Percentiles rank a stretch among this genome's conserved stretches.
phyloP scores from a whole-genome alignment of 805 yeast genomes.

The Starmera caribaea region DNA sequence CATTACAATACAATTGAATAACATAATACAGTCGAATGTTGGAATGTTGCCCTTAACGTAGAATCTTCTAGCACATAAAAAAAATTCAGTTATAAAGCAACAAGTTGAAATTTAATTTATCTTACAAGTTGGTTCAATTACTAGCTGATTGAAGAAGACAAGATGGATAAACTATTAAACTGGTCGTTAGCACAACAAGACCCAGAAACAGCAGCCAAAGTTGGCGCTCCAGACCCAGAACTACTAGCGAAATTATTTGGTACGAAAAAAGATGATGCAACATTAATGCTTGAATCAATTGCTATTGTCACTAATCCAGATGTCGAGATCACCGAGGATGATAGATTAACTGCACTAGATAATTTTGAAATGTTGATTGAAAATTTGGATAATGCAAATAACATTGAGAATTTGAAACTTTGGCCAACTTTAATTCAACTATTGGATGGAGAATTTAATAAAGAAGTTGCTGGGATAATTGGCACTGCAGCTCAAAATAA shows the following conservation, averaged over 20 bases:
- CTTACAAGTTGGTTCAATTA: too few relatives aligned
- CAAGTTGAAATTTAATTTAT: too few relatives aligned
- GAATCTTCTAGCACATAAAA: too few relatives aligned
- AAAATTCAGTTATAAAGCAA: too few relatives aligned
- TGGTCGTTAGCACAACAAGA: constrained; percentile 90
- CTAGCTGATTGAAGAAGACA: constrained; percentile 3
- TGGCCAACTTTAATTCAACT: constrained; percentile 66
- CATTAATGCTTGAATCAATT: constrained; percentile 75
- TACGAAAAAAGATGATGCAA: constrained; percentile 74
- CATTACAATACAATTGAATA: too few relatives aligned
- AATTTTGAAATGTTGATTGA: constrained; percentile 91
- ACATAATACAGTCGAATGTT: too few relatives aligned
- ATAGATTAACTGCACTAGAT: constrained; percentile 70
- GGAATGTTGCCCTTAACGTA: too few relatives aligned
- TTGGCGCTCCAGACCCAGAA: constrained; percentile 73
- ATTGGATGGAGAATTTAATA: constrained; percentile 39
- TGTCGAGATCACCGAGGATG: constrained; percentile 51
- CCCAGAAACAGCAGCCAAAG: constrained; percentile 50
- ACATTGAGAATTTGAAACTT: constrained; percentile 69
- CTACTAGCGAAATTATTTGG: constrained; percentile 71
- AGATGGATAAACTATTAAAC: constrained; percentile 82
- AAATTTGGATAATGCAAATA: constrained; percentile 90
- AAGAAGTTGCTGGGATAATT: constrained; percentile 59
- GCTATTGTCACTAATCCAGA: constrained; percentile 30
- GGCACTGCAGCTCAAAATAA: constrained; percentile 95